Evolutionary conservation across 2,329 filamentous ascomycete species (phyloP).

Genomic region (Metarhizium album): DNA sequence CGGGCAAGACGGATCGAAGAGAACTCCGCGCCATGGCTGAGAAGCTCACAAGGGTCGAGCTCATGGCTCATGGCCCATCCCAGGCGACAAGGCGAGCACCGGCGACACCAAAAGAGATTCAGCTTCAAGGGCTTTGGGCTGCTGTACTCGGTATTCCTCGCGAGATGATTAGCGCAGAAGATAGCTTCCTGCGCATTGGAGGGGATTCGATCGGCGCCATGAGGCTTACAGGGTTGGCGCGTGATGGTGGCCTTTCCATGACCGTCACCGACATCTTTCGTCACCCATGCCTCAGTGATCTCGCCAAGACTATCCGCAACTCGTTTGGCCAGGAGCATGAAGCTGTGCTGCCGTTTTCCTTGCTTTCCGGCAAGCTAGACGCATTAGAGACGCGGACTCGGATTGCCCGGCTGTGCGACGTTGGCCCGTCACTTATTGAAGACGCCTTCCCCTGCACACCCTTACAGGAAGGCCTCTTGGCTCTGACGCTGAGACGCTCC

Average conservation of each 20-base stretch:
- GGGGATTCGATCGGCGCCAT: constrained; percentile 9
- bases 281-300: constrained; percentile 4
- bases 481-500: not conserved
- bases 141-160: constrained; percentile 3
- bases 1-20: constrained; percentile 12
- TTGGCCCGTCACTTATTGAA: not conserved
- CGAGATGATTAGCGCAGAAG: constrained; percentile 4
- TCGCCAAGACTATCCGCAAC: not conserved
- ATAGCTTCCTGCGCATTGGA: constrained; percentile 7
- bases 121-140: constrained; percentile 8
- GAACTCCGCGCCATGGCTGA: constrained; percentile 5
- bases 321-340: not conserved
- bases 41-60: constrained; percentile 4
- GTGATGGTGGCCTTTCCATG: constrained; percentile 21
- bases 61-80: constrained; percentile 1
- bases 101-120: not conserved
- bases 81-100: not conserved
- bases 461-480: constrained; percentile 4
- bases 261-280: constrained; percentile 29
- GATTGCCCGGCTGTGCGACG: not conserved
- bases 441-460: constrained; percentile 5
- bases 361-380: not conserved
- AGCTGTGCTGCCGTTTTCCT: not conserved
- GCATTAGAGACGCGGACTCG: not conserved
- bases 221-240: constrained; percentile 29